phyloP scores from a whole-genome alignment of 2,329 filamentous ascomycete genomes.

The Verruconis gallopava region DNA sequence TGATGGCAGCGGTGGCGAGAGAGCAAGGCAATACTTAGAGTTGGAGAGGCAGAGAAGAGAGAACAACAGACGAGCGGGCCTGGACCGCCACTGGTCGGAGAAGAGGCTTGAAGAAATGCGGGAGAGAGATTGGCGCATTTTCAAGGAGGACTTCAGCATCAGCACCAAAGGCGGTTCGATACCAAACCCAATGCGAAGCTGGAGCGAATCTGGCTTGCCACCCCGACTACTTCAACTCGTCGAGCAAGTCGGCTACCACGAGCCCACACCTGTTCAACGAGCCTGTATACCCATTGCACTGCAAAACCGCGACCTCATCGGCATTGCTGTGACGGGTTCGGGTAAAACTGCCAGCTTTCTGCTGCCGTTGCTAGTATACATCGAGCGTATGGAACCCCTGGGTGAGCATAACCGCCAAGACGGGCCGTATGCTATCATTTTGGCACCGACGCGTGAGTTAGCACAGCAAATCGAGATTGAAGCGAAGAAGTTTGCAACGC shows the following conservation, averaged over 20 bases:
- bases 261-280: conserved; percentile 83
- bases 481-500: conserved; percentile 80
- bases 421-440: conserved; percentile 91
- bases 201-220: conserved; percentile 75
- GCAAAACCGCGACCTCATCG: conserved; percentile 89
- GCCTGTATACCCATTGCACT: conserved; percentile 92
- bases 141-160: conserved; percentile 99
- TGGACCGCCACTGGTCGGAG: conserved; percentile 92
- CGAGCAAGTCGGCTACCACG: conserved; percentile 72
- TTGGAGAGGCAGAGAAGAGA: conserved; percentile 70
- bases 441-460: conserved; percentile 91
- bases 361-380: conserved; percentile 85
- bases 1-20: conserved; percentile 55
- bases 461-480: conserved; percentile 96
- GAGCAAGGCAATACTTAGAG: conserved; percentile 70
- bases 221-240: conserved; percentile 68
- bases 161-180: conserved; percentile 82
- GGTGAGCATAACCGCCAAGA: conserved; percentile 61
- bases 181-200: conserved; percentile 91
- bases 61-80: conserved; percentile 54
- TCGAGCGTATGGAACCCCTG: conserved; percentile 74
- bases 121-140: conserved; percentile 96
- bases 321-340: conserved; percentile 93
- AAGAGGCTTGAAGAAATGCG: conserved; percentile 90
- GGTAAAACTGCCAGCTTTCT: conserved; percentile 97